Evolutionary conservation across 2,329 filamentous ascomycete species (phyloP), one percentile per base, ranked within the genome.

Genomic region (Verticillium tricorpus): DNA sequence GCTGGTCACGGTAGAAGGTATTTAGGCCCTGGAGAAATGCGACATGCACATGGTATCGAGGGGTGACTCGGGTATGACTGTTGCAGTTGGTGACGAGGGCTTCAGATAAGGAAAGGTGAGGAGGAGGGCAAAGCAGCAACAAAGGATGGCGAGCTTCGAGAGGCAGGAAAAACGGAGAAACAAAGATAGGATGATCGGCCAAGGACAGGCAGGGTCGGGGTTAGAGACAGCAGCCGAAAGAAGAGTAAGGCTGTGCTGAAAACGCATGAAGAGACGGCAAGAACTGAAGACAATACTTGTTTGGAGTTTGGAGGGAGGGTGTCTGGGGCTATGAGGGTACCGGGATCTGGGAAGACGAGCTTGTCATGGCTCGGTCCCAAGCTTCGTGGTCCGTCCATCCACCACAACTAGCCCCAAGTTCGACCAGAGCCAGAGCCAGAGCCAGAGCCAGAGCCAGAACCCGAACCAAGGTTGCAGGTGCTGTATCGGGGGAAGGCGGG

Each of bases 251-350:
- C 69, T 71, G 67, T 74, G 71, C 66, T 66, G 64, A 63, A 62
- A 67, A 66, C 68, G 70, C 71, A 73, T 73, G 64, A 72, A 70
- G 62, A 62, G 67, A 68, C 64, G 65, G 64, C 60, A 67, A 65
- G 68, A 66, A 69, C 67, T 71, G 67, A 71, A 71, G 69, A 69
- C 67, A 61, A 63, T 66, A 67, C 67, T 64, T 69, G 68, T 71
- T 68, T 70, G 67, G 64, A 68, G 66, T 70, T 64, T 64, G 66
- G 64, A 35, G 31, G 34, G 19, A 37, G 34, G 25, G 56, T 40
- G 34, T 15, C 19, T 39, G 64, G 65, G 67, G 63, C 66, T 63
- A 66, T 65, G 64, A 68, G 66, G 66, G 67, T 64, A 67, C 67
- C 67, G 65, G 65, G 63, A 64, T 61, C 45, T 61, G 59, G 59